Evolutionary conservation across 805 yeast species (phyloP).

Genomic region (Candida tallmaniae): DNA sequence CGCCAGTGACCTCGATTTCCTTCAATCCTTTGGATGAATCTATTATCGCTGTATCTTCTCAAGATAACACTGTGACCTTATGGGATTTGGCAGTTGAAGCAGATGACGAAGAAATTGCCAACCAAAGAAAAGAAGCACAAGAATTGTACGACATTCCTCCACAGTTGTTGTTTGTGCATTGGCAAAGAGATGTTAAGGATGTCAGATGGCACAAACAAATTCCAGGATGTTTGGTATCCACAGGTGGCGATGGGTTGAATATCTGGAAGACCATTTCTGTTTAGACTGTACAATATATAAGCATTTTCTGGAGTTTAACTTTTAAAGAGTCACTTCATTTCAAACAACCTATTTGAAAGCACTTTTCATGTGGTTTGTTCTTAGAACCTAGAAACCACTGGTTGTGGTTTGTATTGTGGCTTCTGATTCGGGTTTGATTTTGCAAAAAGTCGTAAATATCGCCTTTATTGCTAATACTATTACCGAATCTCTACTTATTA

Average conservation of each 20-base stretch:
- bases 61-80: conserved; percentile 92
- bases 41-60: conserved; percentile 91
- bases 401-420: no score
- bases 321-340: no score
- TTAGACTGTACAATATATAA: conserved; percentile 26
- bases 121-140: conserved; percentile 70
- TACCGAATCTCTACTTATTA: not conserved
- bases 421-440: no score
- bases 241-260: conserved; percentile 93
- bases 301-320: conserved; percentile 1
- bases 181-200: conserved; percentile 97
- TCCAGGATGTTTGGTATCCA: conserved; percentile 91
- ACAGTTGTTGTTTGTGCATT: conserved; percentile 91
- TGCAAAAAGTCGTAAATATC: no score
- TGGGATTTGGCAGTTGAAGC: conserved; percentile 99
- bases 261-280: conserved; percentile 97
- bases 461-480: no score
- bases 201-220: conserved; percentile 97
- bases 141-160: conserved; percentile 92
- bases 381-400: no score
- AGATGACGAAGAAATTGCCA: conserved; percentile 92
- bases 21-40: conserved; percentile 96
- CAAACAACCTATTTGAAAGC: no score
- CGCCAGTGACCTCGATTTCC: conserved; percentile 87
- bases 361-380: no score